Evolutionary conservation across 2,329 filamentous ascomycete genomes (phyloP).

Genomic region (Dothistroma septosporum): DNA sequence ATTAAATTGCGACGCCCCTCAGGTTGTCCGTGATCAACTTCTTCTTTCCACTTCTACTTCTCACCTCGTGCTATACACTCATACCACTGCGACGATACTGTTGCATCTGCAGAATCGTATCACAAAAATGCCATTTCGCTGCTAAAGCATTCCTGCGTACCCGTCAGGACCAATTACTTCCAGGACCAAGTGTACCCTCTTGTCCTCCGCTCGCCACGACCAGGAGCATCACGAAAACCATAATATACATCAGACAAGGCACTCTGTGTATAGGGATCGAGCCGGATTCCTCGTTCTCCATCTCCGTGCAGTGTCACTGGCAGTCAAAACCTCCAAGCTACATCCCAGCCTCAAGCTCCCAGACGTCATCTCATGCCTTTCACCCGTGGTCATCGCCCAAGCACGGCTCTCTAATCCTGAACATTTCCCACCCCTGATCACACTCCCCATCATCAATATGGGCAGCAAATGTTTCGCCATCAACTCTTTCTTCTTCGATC

Average conservation of each 20-base stretch:
- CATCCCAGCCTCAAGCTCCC: not conserved
- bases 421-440: not conserved
- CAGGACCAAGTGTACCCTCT: no score
- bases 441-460: not conserved
- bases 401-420: not conserved
- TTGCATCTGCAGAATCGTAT: no score
- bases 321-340: not conserved
- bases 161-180: no score
- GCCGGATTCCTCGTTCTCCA: not conserved
- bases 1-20: not conserved
- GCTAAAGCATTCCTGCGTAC: no score
- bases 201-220: no score
- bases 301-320: not conserved
- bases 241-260: no score
- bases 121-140: no score
- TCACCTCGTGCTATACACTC: not conserved
- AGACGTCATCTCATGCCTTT: not conserved
- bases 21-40: not conserved
- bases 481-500: conserved; percentile 20
- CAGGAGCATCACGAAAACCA: no score
- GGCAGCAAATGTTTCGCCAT: not conserved
- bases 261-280: no score
- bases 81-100: not conserved
- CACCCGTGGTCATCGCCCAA: not conserved
- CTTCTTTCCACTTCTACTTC: not conserved